Base-by-base conservation (phyloP, 2,329 filamentous ascomycete species). In the Monilinia laxa region DNA sequence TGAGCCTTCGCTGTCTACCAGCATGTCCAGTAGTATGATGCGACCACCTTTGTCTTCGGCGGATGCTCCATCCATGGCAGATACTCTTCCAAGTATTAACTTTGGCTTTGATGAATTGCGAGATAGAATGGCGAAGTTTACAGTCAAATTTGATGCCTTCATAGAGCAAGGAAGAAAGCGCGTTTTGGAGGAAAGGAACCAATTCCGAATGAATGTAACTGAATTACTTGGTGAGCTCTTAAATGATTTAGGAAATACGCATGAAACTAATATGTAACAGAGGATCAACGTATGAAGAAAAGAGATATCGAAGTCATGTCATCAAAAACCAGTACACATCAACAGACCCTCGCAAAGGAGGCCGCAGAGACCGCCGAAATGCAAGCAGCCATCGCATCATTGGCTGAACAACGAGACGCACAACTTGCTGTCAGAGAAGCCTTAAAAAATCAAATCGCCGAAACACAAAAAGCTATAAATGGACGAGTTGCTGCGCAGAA, bases 41-140 rank as follows among this genome's bases (percentile, higher is more conserved):
- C 75, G 75, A 63, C 71, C 75, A 42, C 75, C 75, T 71, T 84
- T 85, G 20, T 79, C 85, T 70, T 82, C 84, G 40, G 82, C 86
- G 52, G 80, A 82, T 57, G 85, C 82, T 53, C 85, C 87, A 18
- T 90, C 88, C 9, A 87, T 91, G 80, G 89, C 88, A 53, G 90
- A 93, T 77, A 87, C 87, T 60, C 86, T 99, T 11, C 95, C 95
- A 47, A 91, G 85, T 77, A 91, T 96, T 78, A 93, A 97, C 79
- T 98, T 99, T 78, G 93, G 93, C 67, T 98, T 98, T 78, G 93
- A 98, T 74, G 92, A 97, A 73, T 80, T 99, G 76, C 93, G 94
- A 79, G 92, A 94, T 75, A 91, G 93, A 79, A 98, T 99, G 95
- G 85, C 89, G 64, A 92, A 91, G 70, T 99, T 99, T 77, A 97